Evolutionary conservation across 2,329 filamentous ascomycete genomes (phyloP).

Genomic region (Pseudogymnoascus sp.): DNA sequence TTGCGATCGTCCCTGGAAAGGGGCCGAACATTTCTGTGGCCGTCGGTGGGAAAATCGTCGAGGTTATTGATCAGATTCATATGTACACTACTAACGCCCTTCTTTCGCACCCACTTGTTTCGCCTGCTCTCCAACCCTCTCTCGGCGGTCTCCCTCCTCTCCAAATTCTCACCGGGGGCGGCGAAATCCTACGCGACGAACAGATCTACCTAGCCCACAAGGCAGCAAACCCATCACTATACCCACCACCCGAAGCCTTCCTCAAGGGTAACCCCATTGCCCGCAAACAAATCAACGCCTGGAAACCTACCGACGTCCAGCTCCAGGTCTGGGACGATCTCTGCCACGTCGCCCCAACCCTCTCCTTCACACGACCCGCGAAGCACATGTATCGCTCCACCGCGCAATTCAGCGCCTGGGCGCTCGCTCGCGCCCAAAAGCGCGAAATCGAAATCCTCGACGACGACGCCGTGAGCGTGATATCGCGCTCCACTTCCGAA

Average conservation of each 20-base stretch:
- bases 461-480: constrained; percentile 69
- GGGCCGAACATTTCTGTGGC: constrained; percentile 53
- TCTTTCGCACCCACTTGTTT: constrained; percentile 81
- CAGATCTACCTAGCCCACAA: constrained; percentile 95
- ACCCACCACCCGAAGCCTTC: constrained; percentile 60
- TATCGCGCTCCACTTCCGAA: constrained; percentile 54
- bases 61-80: constrained; percentile 89
- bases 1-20: constrained; percentile 29
- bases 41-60: constrained; percentile 63
- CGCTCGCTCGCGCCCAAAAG: constrained; percentile 74
- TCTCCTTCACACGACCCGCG: constrained; percentile 93
- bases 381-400: constrained; percentile 94
- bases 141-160: constrained; percentile 85
- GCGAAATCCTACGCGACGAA: constrained; percentile 85
- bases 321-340: constrained; percentile 94
- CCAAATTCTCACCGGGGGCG: constrained; percentile 79
- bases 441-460: constrained; percentile 73
- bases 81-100: constrained; percentile 78
- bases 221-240: constrained; percentile 74
- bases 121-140: constrained; percentile 78
- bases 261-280: constrained; percentile 58
- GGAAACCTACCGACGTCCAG: constrained; percentile 82
- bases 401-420: constrained; percentile 91
- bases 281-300: constrained; percentile 50
- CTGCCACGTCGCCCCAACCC: constrained; percentile 83